These are phyloP conservation scores for Pythium biforme DNA, from an alignment of 352 stramenopile species.

Conservation along the genomic window DNA sequence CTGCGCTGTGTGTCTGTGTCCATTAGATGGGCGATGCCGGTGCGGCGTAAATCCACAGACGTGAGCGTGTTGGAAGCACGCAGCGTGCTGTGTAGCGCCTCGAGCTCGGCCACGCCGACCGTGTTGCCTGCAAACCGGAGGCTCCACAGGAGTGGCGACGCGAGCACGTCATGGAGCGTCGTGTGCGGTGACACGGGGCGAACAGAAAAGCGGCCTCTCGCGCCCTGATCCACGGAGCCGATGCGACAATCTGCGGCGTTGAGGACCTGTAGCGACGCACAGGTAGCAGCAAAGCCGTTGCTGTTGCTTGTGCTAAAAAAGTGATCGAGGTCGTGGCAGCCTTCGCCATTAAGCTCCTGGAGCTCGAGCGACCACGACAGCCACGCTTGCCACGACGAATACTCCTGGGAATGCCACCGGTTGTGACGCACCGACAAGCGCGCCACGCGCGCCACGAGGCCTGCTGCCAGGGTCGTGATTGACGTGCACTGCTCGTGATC, in stretches of 20 bases:
- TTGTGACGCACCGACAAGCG: constrained; percentile 1
- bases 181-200: too few species aligned
- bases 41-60: not conserved
- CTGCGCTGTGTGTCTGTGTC: not conserved
- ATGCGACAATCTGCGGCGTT: not conserved
- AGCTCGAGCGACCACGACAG: not conserved
- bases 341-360: not conserved
- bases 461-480: not conserved
- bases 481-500: not conserved
- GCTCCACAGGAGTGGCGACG: not conserved
- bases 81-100: not conserved
- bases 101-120: not conserved
- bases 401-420: not conserved
- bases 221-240: too few species aligned
- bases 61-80: not conserved
- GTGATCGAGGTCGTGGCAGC: not conserved
- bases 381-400: not conserved
- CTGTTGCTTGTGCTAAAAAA: not conserved
- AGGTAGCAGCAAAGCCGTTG: too few species aligned
- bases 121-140: not conserved
- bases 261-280: not conserved
- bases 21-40: not conserved
- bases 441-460: not conserved
- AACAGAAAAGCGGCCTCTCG: too few species aligned
- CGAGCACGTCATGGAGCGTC: not conserved